These are phyloP conservation scores for Tetrahymena thermophila DNA, from an alignment of 73 alveolate species.

Conservation along the genomic window DNA sequence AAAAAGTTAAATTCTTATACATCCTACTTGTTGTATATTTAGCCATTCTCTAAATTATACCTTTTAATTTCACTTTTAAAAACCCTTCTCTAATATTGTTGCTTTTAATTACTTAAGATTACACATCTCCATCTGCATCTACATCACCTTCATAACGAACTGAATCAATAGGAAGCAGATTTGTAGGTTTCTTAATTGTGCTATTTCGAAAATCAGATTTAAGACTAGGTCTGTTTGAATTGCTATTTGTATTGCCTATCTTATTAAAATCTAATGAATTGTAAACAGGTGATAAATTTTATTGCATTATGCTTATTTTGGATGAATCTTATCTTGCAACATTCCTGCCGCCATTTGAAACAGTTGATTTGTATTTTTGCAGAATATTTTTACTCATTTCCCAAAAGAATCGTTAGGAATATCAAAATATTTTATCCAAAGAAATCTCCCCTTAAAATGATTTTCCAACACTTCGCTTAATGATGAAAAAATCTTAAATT, in stretches of 20 bases:
- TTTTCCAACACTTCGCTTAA: not conserved
- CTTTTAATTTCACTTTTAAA: not conserved
- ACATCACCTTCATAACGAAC: not conserved
- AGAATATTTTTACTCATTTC: not conserved
- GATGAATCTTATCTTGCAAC: not conserved
- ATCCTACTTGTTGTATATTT: not conserved
- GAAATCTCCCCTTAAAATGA: too few relatives aligned
- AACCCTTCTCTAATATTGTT: not conserved
- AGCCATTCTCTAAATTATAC: not conserved
- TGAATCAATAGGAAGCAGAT: not conserved
- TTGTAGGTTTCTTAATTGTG: not conserved
- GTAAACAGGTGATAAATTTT: not conserved
- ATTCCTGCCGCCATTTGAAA: not conserved
- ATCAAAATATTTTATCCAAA: not conserved
- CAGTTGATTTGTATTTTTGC: not conserved
- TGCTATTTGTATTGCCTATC: not conserved
- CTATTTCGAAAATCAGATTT: not conserved
- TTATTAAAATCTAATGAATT: not conserved
- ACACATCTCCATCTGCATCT: not conserved
- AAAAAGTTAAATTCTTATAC: not conserved
- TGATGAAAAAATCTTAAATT: too few relatives aligned
- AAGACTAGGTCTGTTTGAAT: not conserved
- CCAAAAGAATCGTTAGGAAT: not conserved
- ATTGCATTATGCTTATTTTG: not conserved
- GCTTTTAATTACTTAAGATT: not conserved